Evolutionary conservation across 345 rosid species (phyloP).

Genomic region (Pistacia vera): DNA sequence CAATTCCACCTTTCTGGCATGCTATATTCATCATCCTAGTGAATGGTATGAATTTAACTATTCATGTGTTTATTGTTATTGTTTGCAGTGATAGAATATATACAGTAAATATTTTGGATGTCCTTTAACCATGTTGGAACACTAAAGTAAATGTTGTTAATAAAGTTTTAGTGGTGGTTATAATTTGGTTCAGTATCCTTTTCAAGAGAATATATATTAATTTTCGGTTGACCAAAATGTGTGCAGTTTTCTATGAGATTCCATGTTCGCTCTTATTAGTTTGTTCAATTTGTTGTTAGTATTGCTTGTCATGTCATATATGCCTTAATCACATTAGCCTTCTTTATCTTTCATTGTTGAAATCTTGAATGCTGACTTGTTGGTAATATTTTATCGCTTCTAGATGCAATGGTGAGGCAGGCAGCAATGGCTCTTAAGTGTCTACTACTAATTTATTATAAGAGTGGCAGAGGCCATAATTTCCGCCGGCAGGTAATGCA

Average conservation of each 20-base stretch:
- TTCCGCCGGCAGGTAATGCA: slow-evolving; percentile 54
- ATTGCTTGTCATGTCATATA: not conserved
- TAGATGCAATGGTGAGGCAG: slow-evolving; percentile 66
- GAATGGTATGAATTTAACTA: slow-evolving; percentile 43
- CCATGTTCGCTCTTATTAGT: not conserved
- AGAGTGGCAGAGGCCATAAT: slow-evolving; percentile 52
- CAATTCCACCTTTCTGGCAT: slow-evolving; percentile 64
- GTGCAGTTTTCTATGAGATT: not conserved
- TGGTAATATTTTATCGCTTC: slow-evolving; percentile 7
- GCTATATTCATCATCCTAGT: slow-evolving; percentile 56
- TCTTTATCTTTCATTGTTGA: not conserved
- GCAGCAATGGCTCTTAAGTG: slow-evolving; percentile 59
- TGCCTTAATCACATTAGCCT: not conserved
- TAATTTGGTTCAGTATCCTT: slow-evolving; percentile 4
- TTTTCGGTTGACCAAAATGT: not conserved
- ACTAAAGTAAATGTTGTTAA: not conserved
- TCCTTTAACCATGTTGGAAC: not conserved
- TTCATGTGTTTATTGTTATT: not conserved
- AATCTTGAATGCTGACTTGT: not conserved
- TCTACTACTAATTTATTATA: slow-evolving; percentile 54
- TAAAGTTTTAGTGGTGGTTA: not conserved
- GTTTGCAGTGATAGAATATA: not conserved
- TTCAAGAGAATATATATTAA: not conserved
- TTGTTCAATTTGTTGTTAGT: not conserved
- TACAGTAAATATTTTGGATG: not conserved